Evolutionary conservation across 768 basidiomycete species (phyloP).

Genomic region (Suillus cothurnatus): DNA sequence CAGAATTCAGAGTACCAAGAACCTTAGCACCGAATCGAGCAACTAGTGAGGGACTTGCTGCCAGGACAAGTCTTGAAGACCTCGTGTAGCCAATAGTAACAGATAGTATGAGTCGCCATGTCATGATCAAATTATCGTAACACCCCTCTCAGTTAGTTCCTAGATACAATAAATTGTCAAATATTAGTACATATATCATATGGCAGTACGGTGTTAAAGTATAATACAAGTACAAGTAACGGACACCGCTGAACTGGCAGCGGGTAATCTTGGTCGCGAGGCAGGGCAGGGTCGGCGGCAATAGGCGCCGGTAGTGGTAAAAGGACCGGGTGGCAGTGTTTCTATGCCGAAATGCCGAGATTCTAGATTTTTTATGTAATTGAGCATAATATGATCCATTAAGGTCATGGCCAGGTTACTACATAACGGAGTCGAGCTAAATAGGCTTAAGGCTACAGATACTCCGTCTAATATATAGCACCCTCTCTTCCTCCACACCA

Average conservation of each 20-base stretch:
- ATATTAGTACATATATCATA: background rate
- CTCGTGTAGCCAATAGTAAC: background rate
- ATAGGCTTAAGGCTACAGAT: conserved; percentile 23
- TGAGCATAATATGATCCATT: background rate
- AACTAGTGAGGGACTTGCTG: background rate
- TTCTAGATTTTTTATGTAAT: conserved; percentile 5
- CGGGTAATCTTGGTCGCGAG: background rate
- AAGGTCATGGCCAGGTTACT: background rate
- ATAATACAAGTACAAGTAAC: too few relatives aligned
- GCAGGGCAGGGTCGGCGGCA: background rate
- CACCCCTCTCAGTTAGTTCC: conserved; percentile 7
- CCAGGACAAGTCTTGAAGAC: background rate
- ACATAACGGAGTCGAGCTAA: conserved; percentile 20
- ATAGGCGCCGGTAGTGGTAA: background rate
- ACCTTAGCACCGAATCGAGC: background rate
- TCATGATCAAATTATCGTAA: background rate
- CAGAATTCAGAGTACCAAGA: background rate
- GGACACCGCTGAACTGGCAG: too few relatives aligned
- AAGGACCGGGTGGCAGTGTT: background rate
- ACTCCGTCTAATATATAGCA: conserved; percentile 2
- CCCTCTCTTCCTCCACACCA: conserved; percentile 15
- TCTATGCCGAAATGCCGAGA: background rate
- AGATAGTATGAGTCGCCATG: background rate
- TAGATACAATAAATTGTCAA: background rate
- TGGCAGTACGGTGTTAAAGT: background rate